Base-by-base conservation (phyloP, 805 yeast genomes). In the Lipomyces mesembrius region DNA sequence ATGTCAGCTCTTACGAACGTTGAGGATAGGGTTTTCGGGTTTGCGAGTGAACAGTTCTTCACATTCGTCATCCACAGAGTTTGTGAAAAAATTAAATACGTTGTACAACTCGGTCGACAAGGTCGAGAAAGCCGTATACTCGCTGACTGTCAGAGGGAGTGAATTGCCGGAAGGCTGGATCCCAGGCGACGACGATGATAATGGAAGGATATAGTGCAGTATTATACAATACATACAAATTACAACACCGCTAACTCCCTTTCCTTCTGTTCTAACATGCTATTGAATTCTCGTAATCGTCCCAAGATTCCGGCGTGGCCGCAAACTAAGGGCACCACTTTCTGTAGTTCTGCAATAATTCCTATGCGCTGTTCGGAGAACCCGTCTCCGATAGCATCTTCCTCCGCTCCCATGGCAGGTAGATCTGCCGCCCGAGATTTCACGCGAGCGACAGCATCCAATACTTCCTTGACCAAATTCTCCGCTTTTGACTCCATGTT, bases 91-190 rank as follows among this genome's bases (percentile, higher is more conserved):
- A 67, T 35, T 67, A 4, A 56, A 60, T 5, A 67, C 66, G 11
- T 64, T 73, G 57, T 32, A 59, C 22, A 57, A 66, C 8, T 68
- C 73, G 25, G 59, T 73, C 22, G 59, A 62, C 34, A 73, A 73
- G 60, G 74, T 73, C 12, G 75, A 73, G 60, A 61, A 53, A 20
- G 71, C 74, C 7, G 58, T 73, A 11, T 72, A 63, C 59, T 65
- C 71, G 4, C 14, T 58, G n/a, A 20, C 34, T 14, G 60, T 65
- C n/a, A 20, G 69, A 53, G 64, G 68, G 2, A 65, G 58, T 56
- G 69, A 65, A 34, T 29, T 37, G 51, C 65, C 65, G 6, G 60
- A 29, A n/a, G 67, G 60, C 7, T 64, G 67, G 67, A 8, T 14
- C 12, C 65, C 65, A 14, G 55, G 17, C 32, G 63, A 43, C n/a